A percentile compares a stretch with the other conserved stretches of the same genome.
Evolutionary conservation across 2,329 filamentous ascomycete genomes (phyloP).

Genomic region (Penicillium sp.): DNA sequence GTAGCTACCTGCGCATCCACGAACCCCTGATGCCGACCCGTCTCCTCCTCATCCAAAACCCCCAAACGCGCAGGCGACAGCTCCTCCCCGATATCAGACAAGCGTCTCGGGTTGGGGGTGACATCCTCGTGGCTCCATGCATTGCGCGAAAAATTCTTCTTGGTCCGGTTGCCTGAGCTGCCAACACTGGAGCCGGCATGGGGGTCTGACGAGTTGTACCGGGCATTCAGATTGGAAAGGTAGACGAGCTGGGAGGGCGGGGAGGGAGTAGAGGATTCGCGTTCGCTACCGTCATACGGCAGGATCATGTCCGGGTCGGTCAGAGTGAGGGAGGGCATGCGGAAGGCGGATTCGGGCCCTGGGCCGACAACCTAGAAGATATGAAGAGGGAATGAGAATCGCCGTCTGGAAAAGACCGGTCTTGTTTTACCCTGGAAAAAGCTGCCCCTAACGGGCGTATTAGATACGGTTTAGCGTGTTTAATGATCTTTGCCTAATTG

Average conservation of each 20-base stretch:
- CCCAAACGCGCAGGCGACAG: conserved; percentile 26
- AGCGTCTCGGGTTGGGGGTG: conserved; percentile 34
- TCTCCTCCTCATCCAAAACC: conserved; percentile 18
- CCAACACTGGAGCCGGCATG: conserved; percentile 2
- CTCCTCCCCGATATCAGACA: conserved; percentile 50
- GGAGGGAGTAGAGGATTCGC: conserved; percentile 50
- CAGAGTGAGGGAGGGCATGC: conserved; percentile 75
- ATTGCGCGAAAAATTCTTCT: conserved; percentile 33
- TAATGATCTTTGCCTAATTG: conserved; percentile 23
- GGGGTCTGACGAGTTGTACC: conserved; percentile 28
- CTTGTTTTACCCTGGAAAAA: conserved; percentile 7
- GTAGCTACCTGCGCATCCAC: conserved; percentile 23
- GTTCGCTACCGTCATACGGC: conserved; percentile 65
- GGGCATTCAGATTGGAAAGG: conserved; percentile 43
- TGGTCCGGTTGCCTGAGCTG: conserved; percentile 17
- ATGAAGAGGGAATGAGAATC: neutral
- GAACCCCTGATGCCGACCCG: neutral
- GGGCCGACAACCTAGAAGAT: neutral
- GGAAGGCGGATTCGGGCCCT: conserved; percentile 16
- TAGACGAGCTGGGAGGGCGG: conserved; percentile 52
- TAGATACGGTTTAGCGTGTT: conserved; percentile 22
- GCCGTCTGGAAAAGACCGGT: conserved; percentile 3
- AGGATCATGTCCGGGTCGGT: conserved; percentile 95
- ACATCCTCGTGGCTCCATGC: conserved; percentile 38
- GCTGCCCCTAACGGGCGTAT: conserved; percentile 19